These are phyloP conservation scores for Cyberlindnera sargentensis DNA, from an alignment of 805 yeast species.

Conservation along the genomic window DNA sequence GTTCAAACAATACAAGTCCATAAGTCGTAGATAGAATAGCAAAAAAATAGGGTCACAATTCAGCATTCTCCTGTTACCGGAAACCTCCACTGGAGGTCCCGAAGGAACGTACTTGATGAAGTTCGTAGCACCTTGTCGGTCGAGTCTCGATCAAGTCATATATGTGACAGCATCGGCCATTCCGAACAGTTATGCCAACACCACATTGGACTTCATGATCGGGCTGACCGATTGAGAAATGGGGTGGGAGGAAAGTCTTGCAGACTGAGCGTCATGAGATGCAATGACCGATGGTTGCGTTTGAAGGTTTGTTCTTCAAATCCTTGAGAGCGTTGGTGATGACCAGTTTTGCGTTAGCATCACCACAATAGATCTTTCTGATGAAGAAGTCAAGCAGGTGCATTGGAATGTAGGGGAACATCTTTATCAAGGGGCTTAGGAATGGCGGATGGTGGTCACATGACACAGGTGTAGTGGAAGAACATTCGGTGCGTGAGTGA, in stretches of 20 bases:
- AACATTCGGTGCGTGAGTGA: conserved; percentile 49
- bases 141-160: conserved; percentile 50
- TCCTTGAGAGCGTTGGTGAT: conserved; percentile 58
- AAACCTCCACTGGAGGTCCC: conserved; percentile 95
- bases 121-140: conserved; percentile 53
- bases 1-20: too few species aligned
- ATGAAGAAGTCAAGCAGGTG: conserved; percentile 63
- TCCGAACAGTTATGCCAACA: conserved; percentile 85
- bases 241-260: conserved; percentile 58
- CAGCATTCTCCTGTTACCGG: too few species aligned
- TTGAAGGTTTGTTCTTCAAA: conserved; percentile 30
- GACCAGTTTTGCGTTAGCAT: conserved; percentile 68
- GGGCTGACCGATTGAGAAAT: conserved; percentile 29
- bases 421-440: conserved; percentile 50
- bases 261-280: conserved; percentile 80
- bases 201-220: conserved; percentile 49
- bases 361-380: conserved; percentile 86
- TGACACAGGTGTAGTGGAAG: conserved; percentile 54
- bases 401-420: conserved; percentile 72
- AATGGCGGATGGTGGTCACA: conserved; percentile 61
- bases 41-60: too few species aligned
- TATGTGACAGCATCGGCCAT: conserved; percentile 90
- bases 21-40: too few species aligned
- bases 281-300: conserved; percentile 73
- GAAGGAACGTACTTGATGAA: conserved; percentile 94